Percentiles rank a stretch among this genome's conserved stretches.
Evolutionary conservation across 1,139 yeast species (phyloP).

Genomic region (Lodderomyces jiufengensis): DNA sequence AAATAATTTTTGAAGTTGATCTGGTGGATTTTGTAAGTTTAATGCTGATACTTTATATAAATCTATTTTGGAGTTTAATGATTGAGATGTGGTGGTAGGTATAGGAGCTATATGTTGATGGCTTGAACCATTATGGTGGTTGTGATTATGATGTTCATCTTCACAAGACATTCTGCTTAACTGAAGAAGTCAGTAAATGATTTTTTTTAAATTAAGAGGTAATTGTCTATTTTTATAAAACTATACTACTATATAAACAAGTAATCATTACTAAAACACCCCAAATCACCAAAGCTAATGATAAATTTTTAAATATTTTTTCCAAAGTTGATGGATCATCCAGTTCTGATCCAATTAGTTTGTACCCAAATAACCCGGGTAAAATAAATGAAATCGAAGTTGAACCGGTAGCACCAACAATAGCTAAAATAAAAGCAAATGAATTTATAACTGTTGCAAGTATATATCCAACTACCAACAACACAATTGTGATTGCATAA

Average conservation of each 20-base stretch:
- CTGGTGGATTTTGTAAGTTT: constrained; percentile 54
- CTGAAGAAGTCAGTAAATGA: neutral
- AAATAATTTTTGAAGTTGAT: constrained; percentile 54
- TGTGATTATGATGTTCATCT: constrained; percentile 32
- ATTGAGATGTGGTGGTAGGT: constrained; percentile 68
- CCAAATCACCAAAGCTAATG: constrained; percentile 38
- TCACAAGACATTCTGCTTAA: constrained; percentile 35
- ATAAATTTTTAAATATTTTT: constrained; percentile 21
- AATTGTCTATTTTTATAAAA: constrained; percentile 13
- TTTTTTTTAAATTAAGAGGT: no score
- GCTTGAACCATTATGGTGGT: constrained; percentile 19
- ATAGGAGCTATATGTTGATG: constrained; percentile 57
- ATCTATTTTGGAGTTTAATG: constrained; percentile 61
- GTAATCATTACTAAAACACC: constrained; percentile 40
- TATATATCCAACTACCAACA: constrained; percentile 43
- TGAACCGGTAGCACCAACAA: constrained; percentile 63
- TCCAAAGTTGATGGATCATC: constrained; percentile 24
- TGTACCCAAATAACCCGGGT: constrained; percentile 58
- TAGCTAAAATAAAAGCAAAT: constrained; percentile 53
- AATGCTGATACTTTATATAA: constrained; percentile 59
- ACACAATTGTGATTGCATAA: constrained; percentile 40
- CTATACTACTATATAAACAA: constrained; percentile 37
- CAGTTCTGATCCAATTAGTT: constrained; percentile 37
- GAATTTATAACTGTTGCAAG: constrained; percentile 46
- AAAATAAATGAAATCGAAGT: constrained; percentile 56